Evolutionary conservation across 139 green algal genomes (phyloP).

Genomic region (Chlamydomonas incerta): DNA sequence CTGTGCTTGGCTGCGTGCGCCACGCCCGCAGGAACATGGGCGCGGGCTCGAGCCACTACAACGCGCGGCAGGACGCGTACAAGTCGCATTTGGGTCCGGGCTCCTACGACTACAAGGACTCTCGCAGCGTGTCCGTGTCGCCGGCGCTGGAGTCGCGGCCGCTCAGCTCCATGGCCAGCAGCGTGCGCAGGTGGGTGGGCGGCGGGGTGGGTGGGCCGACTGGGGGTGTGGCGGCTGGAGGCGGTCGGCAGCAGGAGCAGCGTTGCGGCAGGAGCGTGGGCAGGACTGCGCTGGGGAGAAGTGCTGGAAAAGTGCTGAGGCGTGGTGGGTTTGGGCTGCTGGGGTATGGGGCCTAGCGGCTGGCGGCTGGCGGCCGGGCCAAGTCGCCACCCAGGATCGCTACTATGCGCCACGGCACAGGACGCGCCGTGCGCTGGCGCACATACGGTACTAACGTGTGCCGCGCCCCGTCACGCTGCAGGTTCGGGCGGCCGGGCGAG

Average conservation of each 20-base stretch:
- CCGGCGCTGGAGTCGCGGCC: slow-evolving; percentile 38
- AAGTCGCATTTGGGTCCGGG: slow-evolving; percentile 20
- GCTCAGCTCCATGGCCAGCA: slow-evolving; percentile 46
- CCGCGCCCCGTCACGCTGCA: neutral
- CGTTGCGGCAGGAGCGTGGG: no score
- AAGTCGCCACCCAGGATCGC: no score
- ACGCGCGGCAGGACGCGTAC: neutral
- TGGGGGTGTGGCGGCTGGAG: neutral
- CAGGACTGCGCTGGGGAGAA: no score
- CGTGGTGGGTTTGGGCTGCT: no score
- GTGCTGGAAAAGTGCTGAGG: no score
- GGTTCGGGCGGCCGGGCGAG: slow-evolving; percentile 21
- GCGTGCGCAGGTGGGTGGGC: neutral
- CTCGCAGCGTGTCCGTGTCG: slow-evolving; percentile 11
- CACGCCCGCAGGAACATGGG: slow-evolving; percentile 42
- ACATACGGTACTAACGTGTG: neutral
- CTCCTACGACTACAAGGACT: slow-evolving; percentile 41
- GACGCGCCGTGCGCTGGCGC: no score
- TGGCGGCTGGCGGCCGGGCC: no score
- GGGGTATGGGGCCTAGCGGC: no score
- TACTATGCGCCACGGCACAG: no score
- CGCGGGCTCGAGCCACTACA: neutral
- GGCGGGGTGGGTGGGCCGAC: no score
- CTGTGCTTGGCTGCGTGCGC: no score
- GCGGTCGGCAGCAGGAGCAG: no score